Conservation (phyloP, 441 rosid species). For the Pelargonium australe region DNA sequence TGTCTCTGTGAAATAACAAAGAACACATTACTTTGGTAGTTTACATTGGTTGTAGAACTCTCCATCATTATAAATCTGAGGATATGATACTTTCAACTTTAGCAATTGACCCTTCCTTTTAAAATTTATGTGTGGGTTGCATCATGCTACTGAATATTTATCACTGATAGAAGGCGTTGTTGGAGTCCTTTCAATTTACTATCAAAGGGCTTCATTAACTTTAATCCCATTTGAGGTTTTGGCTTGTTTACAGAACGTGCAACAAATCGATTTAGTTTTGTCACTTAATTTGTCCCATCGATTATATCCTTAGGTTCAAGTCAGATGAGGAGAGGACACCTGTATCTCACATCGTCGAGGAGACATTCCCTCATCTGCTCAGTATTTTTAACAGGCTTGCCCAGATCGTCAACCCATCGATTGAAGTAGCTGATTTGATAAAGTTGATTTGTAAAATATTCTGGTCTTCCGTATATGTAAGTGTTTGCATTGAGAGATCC, state of each 20-base stretch:
- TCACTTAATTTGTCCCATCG: background rate
- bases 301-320: conserved; percentile 58
- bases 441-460: conserved; percentile 97
- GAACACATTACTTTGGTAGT: too few relatives aligned
- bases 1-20: too few relatives aligned
- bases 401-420: conserved; percentile 66
- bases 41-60: too few relatives aligned
- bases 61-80: background rate
- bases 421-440: conserved; percentile 88
- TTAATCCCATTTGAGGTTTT: background rate
- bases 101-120: background rate
- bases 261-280: background rate
- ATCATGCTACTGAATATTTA: background rate
- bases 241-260: background rate
- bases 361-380: conserved; percentile 85
- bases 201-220: background rate
- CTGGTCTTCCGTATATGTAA: conserved; percentile 97
- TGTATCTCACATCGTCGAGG: conserved; percentile 62
- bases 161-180: background rate
- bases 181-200: background rate
- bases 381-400: conserved; percentile 68
- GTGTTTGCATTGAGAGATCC: conserved; percentile 23
- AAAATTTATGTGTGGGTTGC: background rate
- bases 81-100: background rate
- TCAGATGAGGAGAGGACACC: conserved; percentile 95